Conservation (phyloP, 768 basidiomycete genomes). For the Tricholoma matsutake region DNA sequence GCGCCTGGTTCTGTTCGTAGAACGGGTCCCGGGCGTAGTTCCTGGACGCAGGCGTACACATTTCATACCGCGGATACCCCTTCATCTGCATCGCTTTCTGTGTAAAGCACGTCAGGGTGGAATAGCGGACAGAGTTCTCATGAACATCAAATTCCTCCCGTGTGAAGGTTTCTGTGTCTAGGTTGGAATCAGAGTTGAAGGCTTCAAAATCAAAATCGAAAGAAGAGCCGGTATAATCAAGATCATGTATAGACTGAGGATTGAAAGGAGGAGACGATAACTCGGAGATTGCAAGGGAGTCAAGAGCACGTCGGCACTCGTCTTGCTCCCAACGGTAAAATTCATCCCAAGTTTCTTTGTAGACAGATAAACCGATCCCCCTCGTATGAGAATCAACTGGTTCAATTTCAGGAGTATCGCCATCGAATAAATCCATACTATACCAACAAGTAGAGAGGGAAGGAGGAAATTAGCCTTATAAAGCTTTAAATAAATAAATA, state of each 20-base stretch:
- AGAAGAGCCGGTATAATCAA: neutral
- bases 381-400: slow-evolving; percentile 1
- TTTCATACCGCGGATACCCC: slow-evolving; percentile 34
- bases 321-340: slow-evolving; percentile 46
- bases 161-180: slow-evolving; percentile 9
- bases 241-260: slow-evolving; percentile 1
- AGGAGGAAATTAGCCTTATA: too few species aligned
- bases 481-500: too few species aligned
- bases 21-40: slow-evolving; percentile 21
- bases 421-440: slow-evolving; percentile 7
- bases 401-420: neutral
- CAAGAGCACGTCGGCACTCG: slow-evolving; percentile 19
- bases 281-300: neutral
- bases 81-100: neutral
- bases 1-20: neutral
- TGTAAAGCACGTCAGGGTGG: slow-evolving; percentile 9
- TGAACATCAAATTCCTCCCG: slow-evolving; percentile 13
- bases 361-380: slow-evolving; percentile 26
- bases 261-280: slow-evolving; percentile 2
- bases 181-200: neutral
- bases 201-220: slow-evolving; percentile 6
- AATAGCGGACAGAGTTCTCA: slow-evolving; percentile 8
- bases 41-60: slow-evolving; percentile 41
- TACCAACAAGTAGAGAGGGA: neutral
- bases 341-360: slow-evolving; percentile 38